phyloP scores from a whole-genome alignment of 257 asterid species.

The Penstemon newberryi region DNA sequence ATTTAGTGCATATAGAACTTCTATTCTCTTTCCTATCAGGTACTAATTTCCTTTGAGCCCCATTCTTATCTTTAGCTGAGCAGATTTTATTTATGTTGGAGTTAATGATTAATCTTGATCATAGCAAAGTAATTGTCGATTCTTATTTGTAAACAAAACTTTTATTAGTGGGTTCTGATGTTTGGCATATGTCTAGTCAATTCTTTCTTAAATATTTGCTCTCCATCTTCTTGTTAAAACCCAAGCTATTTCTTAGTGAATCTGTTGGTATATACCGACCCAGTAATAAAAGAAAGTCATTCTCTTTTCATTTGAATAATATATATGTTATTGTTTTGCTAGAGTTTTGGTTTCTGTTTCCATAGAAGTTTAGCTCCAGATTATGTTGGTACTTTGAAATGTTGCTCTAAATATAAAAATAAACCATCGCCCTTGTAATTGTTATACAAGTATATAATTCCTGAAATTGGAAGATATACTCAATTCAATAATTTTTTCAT shows the following conservation, averaged over 20 bases:
- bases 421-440: neutral
- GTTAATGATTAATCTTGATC: neutral
- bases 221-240: constrained; percentile 16
- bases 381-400: neutral
- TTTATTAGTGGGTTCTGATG: neutral
- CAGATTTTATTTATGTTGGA: neutral
- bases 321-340: neutral
- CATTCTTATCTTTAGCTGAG: constrained; percentile 9
- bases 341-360: neutral
- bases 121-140: constrained; percentile 7
- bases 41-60: constrained; percentile 31
- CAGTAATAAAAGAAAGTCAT: constrained; percentile 23
- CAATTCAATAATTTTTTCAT: neutral
- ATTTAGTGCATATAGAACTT: constrained; percentile 41
- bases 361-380: neutral
- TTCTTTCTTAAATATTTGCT: constrained; percentile 12
- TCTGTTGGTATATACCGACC: neutral
- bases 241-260: constrained; percentile 7
- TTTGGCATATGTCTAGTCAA: constrained; percentile 2
- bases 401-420: neutral
- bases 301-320: neutral
- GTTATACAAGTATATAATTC: neutral
- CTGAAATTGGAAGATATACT: constrained; percentile 8
- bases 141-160: constrained; percentile 1
- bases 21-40: constrained; percentile 84